Base-by-base conservation (phyloP, 345 rosid genomes). In the Aurinia saxatilis region DNA sequence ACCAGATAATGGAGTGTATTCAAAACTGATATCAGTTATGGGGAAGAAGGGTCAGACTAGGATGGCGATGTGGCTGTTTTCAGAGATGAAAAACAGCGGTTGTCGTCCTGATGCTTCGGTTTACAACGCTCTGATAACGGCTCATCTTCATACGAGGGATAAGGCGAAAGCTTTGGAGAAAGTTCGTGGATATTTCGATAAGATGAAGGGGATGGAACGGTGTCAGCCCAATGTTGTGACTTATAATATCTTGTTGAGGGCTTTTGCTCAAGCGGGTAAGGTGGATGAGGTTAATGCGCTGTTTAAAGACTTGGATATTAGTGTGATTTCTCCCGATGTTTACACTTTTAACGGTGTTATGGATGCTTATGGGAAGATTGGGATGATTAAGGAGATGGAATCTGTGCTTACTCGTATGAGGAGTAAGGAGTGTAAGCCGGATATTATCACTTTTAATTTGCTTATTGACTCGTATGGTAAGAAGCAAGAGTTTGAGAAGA, bases 31-130 rank as follows among this genome's bases (percentile, higher is more conserved):
- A 63, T 73, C 97, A 0, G 83, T 83, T 19, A 87, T 90, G 93
- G 95, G 97, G 14, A 90, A 85, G 71, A 85, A 81, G 52, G 95
- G 95, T 34, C 91, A 90, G 71, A 92, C 81, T 6, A 72, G 96
- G 47, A 84, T 89, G 98, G 98, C 96, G 1, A 86, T 92, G 93
- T 92, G 98, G 98, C 84, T 92, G 10, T 92, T 92, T 68, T 82
- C 96, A 3, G 95, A 92, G 85, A 92, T 92, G 98, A 81, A 86
- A 15, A 89, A 83, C 58, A 85, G 98, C 16, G 98, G 98, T 10
- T 92, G 98, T 73, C 87, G 93, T 12, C 95, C 95, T 1, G 95
- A 92, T 49, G 47, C 93, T 36, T 89, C 98, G 5, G 98, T 91
- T 47, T 91, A 88, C 77, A 91, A 91, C 39, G 79, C 98, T 2